A percentile compares a stretch with the other conserved stretches of the same genome.
Conservation (phyloP, 192 early-diverging fungal genomes). For the Lobosporangium transversale region DNA sequence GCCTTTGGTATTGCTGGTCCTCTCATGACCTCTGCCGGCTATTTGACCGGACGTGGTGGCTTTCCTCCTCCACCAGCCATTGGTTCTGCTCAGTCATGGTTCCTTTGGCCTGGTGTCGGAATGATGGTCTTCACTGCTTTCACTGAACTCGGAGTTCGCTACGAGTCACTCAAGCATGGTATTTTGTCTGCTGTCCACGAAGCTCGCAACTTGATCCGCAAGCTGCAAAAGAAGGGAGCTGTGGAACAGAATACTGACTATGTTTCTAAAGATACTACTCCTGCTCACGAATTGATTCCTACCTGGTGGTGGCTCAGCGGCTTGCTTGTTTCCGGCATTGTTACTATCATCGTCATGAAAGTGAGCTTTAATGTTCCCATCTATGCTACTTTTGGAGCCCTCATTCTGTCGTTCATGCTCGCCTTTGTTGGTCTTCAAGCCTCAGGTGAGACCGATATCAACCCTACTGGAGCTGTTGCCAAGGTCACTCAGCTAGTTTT, state of each 20-base stretch:
- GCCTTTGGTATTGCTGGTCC: conserved; percentile 72
- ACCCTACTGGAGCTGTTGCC: conserved; percentile 70
- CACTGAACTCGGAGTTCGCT: conserved; percentile 64
- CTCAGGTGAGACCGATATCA: conserved; percentile 74
- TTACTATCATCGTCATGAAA: no score
- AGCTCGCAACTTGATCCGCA: no score
- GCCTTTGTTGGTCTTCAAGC: conserved; percentile 72
- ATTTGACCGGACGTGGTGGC: conserved; percentile 30
- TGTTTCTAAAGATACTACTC: conserved; percentile 53
- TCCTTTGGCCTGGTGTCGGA: conserved; percentile 75
- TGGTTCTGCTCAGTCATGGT: conserved; percentile 67
- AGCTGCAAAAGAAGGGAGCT: no score
- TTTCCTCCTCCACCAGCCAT: conserved; percentile 31
- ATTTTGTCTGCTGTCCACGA: conserved; percentile 43
- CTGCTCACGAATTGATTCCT: conserved; percentile 60
- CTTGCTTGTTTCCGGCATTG: conserved; percentile 56
- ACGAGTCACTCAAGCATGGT: conserved; percentile 54
- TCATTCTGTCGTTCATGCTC: conserved; percentile 71
- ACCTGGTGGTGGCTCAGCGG: conserved; percentile 64
- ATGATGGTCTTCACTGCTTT: conserved; percentile 73
- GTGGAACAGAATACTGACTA: no score
- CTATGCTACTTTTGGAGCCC: conserved; percentile 65
- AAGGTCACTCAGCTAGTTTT: conserved; percentile 76
- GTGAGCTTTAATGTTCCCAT: conserved; percentile 66
- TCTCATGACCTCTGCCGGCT: conserved; percentile 55